Evolutionary conservation across 1,284 basidiomycete genomes (phyloP), one percentile per base, ranked within the genome.

Genomic region (Puccinia horiana): DNA sequence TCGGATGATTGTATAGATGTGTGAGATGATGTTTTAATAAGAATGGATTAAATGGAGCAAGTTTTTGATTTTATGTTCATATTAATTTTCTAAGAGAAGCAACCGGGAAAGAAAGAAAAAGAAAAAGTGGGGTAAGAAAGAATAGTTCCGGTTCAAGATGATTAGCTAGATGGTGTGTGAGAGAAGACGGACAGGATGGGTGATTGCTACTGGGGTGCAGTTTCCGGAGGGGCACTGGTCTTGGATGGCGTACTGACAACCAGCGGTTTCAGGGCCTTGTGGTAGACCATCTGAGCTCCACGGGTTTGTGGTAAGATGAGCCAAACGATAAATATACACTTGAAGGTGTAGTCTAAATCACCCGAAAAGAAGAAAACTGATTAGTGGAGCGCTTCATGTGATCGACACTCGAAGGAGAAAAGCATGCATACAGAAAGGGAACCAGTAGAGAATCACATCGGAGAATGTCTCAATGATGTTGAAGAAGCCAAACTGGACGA

Each of bases 401-500:
- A 40, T 11, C 1, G 4, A 70, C 8, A 44, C 6, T 54, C 9
- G 29, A 37, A 47, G 32, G 16, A 29, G 29, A n/a, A 75, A 56
- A 58, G 14, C 18, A 35, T 54, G 42, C 78, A 29, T 74, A 81
- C 79, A 81, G 79, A 81, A 81, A 20, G 79, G 79, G 58, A 81
- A 81, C 79, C 79, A 81, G 56, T 74, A 81, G 1, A 81, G 79
- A 75, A 94, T 90, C 83, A 92, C 80, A 81, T 91, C 90, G 83
- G 92, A 91, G 85, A 94, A 90, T 86, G 90, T 91, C 88, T 94
- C 94, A 81, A 92, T 85, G 88, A 94, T 93, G 88, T 91, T 94
- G 90, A 95, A 93, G 88, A 91, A 92, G 73, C 92, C 93, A 85
- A 94, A 94, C 93, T 93, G 94, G 89, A 94, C 94, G 29, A 61